Percentiles rank a stretch among this genome's conserved stretches.
phyloP scores from a whole-genome alignment of 108 stramenopile species.

The Pseudonitzschia delicatissima region DNA sequence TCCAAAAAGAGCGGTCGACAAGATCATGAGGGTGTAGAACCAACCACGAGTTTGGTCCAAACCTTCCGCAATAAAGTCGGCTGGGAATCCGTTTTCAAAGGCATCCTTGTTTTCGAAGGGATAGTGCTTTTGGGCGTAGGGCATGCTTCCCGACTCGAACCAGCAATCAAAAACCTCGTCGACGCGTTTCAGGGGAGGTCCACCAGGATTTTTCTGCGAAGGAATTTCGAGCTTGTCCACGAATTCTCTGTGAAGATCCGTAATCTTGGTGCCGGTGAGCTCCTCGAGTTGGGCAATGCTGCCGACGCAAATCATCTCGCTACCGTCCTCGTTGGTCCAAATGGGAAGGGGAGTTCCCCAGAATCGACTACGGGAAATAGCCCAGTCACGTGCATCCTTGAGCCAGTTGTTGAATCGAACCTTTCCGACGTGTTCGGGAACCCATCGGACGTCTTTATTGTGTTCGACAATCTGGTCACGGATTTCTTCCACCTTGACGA shows the following conservation, averaged over 20 bases:
- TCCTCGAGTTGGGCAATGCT: constrained; percentile 93
- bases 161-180: constrained; percentile 99
- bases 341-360: constrained; percentile 99
- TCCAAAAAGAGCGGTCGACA: constrained; percentile 97
- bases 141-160: constrained; percentile 99
- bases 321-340: constrained; percentile 93
- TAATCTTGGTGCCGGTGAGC: constrained; percentile 77
- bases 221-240: constrained; percentile 96
- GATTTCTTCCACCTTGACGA: constrained; percentile 96
- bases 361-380: constrained; percentile 96
- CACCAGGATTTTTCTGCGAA: constrained; percentile 86
- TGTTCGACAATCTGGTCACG: constrained; percentile 92
- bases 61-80: constrained; percentile 99
- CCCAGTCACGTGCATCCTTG: constrained; percentile 97
- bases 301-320: constrained; percentile 93
- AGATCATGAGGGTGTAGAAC: constrained; percentile 99
- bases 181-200: constrained; percentile 77
- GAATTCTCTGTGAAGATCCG: constrained; percentile 95
- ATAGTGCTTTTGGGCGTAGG: constrained; percentile 99
- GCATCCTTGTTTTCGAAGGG: constrained; percentile 98
- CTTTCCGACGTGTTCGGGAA: constrained; percentile 91
- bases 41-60: constrained; percentile 99
- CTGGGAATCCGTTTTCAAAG: constrained; percentile 97
- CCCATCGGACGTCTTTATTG: constrained; percentile 98
- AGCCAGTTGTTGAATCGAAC: constrained; percentile 99